phyloP scores from a whole-genome alignment of 2,329 filamentous ascomycete genomes.

The Tolypocladium sp. region DNA sequence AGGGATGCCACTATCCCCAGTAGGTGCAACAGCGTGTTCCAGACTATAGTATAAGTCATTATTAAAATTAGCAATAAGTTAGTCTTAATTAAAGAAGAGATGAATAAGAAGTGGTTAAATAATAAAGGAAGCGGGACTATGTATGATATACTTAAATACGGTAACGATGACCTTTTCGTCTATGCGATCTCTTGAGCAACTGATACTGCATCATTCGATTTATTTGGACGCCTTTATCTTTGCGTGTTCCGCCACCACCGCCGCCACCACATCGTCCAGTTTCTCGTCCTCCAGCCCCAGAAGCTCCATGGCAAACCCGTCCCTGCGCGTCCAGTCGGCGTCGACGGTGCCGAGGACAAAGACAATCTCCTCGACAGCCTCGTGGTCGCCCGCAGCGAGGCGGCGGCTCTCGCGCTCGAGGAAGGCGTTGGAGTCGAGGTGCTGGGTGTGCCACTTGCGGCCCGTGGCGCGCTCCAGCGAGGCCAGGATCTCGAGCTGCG shows the following conservation, averaged over 20 bases:
- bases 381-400: conserved; percentile 26
- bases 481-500: conserved; percentile 37
- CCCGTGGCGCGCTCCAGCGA: conserved; percentile 41
- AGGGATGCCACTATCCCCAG: too few relatives aligned
- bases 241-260: conserved; percentile 18
- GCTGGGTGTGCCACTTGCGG: conserved; percentile 22
- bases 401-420: conserved; percentile 26
- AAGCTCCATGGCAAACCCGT: conserved; percentile 37
- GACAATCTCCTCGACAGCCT: conserved; percentile 36
- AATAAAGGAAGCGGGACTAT: too few relatives aligned
- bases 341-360: conserved; percentile 38
- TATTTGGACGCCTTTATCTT: background rate
- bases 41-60: background rate
- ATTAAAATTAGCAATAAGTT: too few relatives aligned
- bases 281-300: conserved; percentile 37
- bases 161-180: too few relatives aligned
- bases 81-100: too few relatives aligned
- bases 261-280: conserved; percentile 29
- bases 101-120: too few relatives aligned
- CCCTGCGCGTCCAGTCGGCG: conserved; percentile 36
- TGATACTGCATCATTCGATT: too few relatives aligned
- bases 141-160: too few relatives aligned
- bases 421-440: conserved; percentile 28
- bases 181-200: too few relatives aligned
- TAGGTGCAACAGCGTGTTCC: too few relatives aligned